Evolutionary conservation across 192 early-diverging fungal genomes (phyloP), one percentile per base, ranked within the genome.

Genomic region (Martensiomyces pterosporus): DNA sequence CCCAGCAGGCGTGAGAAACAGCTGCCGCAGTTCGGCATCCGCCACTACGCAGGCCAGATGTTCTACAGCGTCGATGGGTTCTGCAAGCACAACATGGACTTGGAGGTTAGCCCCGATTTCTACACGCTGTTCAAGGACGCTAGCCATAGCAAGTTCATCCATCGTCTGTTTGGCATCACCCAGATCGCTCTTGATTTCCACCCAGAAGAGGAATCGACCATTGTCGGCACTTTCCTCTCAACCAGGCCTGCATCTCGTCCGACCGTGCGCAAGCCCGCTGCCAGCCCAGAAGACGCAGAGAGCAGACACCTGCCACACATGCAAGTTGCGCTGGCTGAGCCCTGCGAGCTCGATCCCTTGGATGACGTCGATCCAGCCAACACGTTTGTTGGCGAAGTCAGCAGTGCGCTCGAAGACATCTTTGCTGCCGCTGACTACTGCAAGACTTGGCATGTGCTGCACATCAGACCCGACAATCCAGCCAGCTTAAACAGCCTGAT

Each of bases 11-110:
- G 57, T 19, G 56, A 73, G 50, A 35, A 34, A 16, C 53, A 67
- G 29, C 48, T 60, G 42, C 54, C 61, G 47, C 60, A 64, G 29
- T 92, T 93, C 71, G 84, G 82, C 25, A 77, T 94, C 37, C 72
- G 81, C 35, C 91, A 94, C 55, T 93, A 80, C 58, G 49, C 81
- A 14, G 82, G 81, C 32, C 43, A 60, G 25, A 80, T 94, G 13
- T 79, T 81, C 49, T 97, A 97, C 63, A 82, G 84, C n/a, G 72
- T 86, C 23, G 80, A 83, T 32, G 78, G 78, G 22, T 91, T 97
- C 55, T 54, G 86, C 53, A 85, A 86, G 35, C 82, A 81, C 59
- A 94, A 93, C 75, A 72, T 52, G 39, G 81, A 52, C 67, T 78
- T 58, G 78, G 86, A 60, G 47, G 83, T 33, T 37, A 50, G 64